These are phyloP conservation scores for Leucosporidium scottii DNA, from an alignment of 768 basidiomycete genomes.

Conservation along the genomic window DNA sequence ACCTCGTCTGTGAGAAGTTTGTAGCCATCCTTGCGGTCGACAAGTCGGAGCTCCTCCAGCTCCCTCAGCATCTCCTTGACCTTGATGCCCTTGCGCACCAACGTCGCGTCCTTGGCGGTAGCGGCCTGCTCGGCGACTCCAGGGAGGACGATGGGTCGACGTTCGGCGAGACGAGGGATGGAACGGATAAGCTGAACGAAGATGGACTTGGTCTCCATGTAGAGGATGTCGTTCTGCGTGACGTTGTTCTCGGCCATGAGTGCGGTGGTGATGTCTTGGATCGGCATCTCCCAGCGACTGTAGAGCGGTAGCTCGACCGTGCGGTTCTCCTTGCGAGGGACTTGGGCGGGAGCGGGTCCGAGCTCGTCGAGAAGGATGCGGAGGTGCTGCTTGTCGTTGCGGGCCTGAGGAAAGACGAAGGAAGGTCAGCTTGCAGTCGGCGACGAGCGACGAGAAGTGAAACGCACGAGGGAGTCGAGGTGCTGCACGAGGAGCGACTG, in stretches of 20 bases:
- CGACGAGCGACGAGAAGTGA: not conserved
- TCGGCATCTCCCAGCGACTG: slow-evolving; percentile 98
- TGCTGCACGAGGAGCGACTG: slow-evolving; percentile 92
- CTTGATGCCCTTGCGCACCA: slow-evolving; percentile 96
- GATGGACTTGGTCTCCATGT: slow-evolving; percentile 99
- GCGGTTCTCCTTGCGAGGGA: slow-evolving; percentile 95
- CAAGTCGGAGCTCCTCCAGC: slow-evolving; percentile 78
- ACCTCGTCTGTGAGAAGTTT: slow-evolving; percentile 98
- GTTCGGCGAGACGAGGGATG: slow-evolving; percentile 72
- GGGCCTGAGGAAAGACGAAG: slow-evolving; percentile 56
- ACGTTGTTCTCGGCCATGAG: slow-evolving; percentile 84
- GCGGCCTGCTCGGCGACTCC: slow-evolving; percentile 90
- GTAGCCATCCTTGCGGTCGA: slow-evolving; percentile 74
- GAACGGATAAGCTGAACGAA: slow-evolving; percentile 96
- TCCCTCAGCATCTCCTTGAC: slow-evolving; percentile 99
- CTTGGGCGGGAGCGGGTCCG: slow-evolving; percentile 84
- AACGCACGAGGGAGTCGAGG: slow-evolving; percentile 79
- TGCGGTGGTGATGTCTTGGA: slow-evolving; percentile 93
- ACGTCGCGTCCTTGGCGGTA: slow-evolving; percentile 90
- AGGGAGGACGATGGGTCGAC: slow-evolving; percentile 79
- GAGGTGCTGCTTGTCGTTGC: slow-evolving; percentile 94
- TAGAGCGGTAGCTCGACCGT: slow-evolving; percentile 86
- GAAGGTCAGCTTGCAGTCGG: not conserved
- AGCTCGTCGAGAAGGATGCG: slow-evolving; percentile 95
- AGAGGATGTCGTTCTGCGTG: slow-evolving; percentile 92